Percentiles rank a stretch among this genome's conserved stretches.
Conservation (phyloP, 202 grass and related monocot genomes). For the Eragrostis tef region DNA sequence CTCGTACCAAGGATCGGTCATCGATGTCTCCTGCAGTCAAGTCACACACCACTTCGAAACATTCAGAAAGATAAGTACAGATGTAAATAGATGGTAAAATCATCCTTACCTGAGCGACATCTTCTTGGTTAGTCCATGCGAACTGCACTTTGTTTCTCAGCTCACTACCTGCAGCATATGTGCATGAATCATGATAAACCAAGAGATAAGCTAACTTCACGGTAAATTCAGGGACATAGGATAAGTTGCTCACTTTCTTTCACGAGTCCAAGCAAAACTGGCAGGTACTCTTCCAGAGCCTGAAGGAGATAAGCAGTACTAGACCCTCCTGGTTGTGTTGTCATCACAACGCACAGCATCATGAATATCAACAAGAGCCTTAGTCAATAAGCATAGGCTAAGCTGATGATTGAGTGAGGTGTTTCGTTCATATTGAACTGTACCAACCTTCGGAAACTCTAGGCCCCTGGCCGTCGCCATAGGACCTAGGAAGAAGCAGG, state of each 20-base stretch:
- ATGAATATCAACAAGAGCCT: background rate
- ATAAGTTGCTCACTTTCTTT: constrained; percentile 67
- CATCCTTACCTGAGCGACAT: constrained; percentile 61
- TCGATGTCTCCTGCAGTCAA: constrained; percentile 72
- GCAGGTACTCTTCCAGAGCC: constrained; percentile 81
- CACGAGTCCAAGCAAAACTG: constrained; percentile 71
- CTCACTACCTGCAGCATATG: constrained; percentile 53
- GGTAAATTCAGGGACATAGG: background rate
- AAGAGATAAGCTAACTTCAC: background rate
- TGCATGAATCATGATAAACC: background rate
- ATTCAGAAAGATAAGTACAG: background rate
- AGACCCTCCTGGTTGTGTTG: constrained; percentile 46
- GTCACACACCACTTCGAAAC: constrained; percentile 1
- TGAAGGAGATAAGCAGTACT: constrained; percentile 65
- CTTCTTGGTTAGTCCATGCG: constrained; percentile 91
- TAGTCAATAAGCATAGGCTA: background rate
- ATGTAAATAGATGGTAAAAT: background rate
- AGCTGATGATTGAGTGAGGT: background rate
- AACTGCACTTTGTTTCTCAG: constrained; percentile 69
- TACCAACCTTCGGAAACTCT: constrained; percentile 83
- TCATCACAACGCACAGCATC: background rate
- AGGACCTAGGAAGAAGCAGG: constrained; percentile 86
- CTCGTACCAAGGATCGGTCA: constrained; percentile 91
- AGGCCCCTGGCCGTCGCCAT: constrained; percentile 72
- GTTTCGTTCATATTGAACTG: background rate